Base-by-base conservation (phyloP, 2,329 filamentous ascomycete species). In the Verticillium isaacii region DNA sequence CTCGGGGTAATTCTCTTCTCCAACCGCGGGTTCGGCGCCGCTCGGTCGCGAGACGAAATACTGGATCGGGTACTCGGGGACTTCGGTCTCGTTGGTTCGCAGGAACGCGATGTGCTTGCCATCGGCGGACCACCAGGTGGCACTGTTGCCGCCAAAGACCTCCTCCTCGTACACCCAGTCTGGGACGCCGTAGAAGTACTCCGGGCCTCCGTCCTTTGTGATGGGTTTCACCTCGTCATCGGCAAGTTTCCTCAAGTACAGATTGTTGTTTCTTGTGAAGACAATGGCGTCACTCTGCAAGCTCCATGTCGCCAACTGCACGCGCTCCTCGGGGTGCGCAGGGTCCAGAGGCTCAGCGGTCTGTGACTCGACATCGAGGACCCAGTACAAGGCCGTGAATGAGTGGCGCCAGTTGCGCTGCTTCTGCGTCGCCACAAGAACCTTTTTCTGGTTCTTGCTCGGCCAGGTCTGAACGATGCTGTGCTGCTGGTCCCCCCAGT, bases 121-220 rank as follows among this genome's bases (percentile, higher is more conserved):
- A 72, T 93, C 91, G 56, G 86, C 82, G 32, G 90, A 91, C 91
- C 91, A 96, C 92, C 92, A 96, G 1, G 91, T 93, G 9, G 89
- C 92, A 63, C 84, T 91, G 67, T 90, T 89, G 1, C 84, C 86
- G 12, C 78, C 74, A 66, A 96, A 89, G 5, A 96, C 92, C 73
- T 96, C 92, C 66, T 85, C 82, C 72, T 96, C 92, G 71, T 96
- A 96, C 0, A 93, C 91, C 91, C 92, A 99, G 74, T 99, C 96
- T 0, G 95, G 95, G 23, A 97, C 87, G 19, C 95, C 95, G 69
- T 99, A 97, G 75, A 99, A 99, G 63, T 95, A 86, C 68, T 98
- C 88, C 0, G 87, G 81, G 0, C 94, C 92, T 14, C 96, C 95
- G 71, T 99, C 94, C 60, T 81, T 86, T 1, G 95, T 98, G 68